Conservation (phyloP, 2,329 filamentous ascomycete genomes). For the Bipolaris oryzae region DNA sequence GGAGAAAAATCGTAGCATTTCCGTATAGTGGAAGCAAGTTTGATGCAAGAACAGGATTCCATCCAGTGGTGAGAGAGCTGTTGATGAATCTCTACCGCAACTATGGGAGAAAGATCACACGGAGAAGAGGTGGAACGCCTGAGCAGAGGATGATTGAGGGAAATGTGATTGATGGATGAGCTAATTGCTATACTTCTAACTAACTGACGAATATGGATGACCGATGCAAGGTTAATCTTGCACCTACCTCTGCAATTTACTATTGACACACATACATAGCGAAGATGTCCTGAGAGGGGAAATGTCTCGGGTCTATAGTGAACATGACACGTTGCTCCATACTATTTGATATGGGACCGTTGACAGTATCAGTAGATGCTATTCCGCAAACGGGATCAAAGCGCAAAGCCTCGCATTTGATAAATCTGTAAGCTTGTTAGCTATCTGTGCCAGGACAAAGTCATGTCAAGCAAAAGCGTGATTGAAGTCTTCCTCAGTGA, state of each 20-base stretch:
- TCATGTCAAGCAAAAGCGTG: slow-evolving; percentile 18
- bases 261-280: not conserved
- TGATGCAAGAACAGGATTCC: slow-evolving; percentile 35
- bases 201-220: not conserved
- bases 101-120: slow-evolving; percentile 43
- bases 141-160: slow-evolving; percentile 4
- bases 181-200: not conserved
- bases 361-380: not conserved
- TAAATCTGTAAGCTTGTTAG: slow-evolving; percentile 33
- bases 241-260: not conserved
- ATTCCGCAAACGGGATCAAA: not conserved
- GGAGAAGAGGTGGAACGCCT: slow-evolving; percentile 11
- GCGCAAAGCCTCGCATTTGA: not conserved
- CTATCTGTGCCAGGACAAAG: slow-evolving; percentile 7
- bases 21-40: slow-evolving; percentile 45
- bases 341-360: not conserved
- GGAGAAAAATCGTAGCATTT: slow-evolving; percentile 40
- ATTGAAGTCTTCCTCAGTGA: slow-evolving; percentile 62
- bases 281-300: too few relatives aligned
- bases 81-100: slow-evolving; percentile 40
- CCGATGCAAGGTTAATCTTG: not conserved
- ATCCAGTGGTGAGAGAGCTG: slow-evolving; percentile 34
- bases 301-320: too few relatives aligned
- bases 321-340: not conserved
- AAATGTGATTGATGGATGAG: slow-evolving; percentile 5